Conservation (phyloP, 164 flowering plant genomes). For the Pachysandra terminalis region DNA sequence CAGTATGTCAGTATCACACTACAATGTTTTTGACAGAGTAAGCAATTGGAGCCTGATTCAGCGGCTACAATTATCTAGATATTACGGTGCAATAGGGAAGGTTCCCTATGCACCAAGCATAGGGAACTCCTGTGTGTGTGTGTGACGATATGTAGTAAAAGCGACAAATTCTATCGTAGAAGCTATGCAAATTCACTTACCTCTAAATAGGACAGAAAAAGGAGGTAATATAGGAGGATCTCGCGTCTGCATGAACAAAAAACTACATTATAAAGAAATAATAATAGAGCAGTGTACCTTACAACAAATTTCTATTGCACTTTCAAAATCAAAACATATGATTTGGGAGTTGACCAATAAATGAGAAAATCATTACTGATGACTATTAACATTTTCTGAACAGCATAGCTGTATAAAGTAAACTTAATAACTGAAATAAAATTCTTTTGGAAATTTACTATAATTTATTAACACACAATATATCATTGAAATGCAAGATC, state of each 20-base stretch:
- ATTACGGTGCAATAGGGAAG: too few species aligned
- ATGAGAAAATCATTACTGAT: background rate
- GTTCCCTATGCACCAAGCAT: too few species aligned
- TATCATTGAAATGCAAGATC: background rate
- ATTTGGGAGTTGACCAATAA: background rate
- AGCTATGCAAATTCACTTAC: constrained; percentile 23
- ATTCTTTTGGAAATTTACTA: background rate
- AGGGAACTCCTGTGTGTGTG: too few species aligned
- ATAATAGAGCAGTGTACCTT: background rate
- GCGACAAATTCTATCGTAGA: background rate
- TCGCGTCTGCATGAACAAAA: constrained; percentile 53
- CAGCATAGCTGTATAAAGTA: too few species aligned
- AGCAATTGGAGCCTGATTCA: too few species aligned
- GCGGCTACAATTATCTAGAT: too few species aligned
- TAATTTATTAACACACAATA: too few species aligned
- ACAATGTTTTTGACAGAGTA: too few species aligned
- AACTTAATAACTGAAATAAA: too few species aligned
- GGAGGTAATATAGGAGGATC: constrained; percentile 73
- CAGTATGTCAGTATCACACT: too few species aligned
- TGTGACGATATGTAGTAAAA: too few species aligned
- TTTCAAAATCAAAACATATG: background rate
- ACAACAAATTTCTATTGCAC: background rate
- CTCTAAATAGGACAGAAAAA: constrained; percentile 50
- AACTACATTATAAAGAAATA: constrained; percentile 1
- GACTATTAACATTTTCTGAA: too few species aligned